Conservation (phyloP, 179 eudicot genomes). For the Sideroxylon spinosum region DNA sequence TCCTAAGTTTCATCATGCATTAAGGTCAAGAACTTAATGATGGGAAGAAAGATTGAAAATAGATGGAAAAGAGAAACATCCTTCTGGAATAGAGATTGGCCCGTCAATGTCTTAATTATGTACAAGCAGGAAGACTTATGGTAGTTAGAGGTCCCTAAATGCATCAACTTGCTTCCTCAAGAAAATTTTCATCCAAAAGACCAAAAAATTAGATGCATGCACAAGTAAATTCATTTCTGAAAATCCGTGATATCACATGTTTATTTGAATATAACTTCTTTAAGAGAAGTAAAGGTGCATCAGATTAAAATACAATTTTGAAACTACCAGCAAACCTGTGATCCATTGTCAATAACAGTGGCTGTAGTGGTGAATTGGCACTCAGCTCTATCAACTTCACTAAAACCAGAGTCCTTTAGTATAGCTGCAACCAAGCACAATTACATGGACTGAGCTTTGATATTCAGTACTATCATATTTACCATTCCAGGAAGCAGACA, state of each 20-base stretch:
- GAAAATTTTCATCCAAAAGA: neutral
- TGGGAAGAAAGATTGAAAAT: too few relatives aligned
- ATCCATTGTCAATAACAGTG: conserved; percentile 78
- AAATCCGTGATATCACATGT: neutral
- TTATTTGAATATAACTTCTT: neutral
- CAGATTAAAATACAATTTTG: neutral
- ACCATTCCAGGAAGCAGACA: neutral
- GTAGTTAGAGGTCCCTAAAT: neutral
- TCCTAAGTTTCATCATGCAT: too few relatives aligned
- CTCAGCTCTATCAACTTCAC: conserved; percentile 90
- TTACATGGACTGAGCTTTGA: neutral
- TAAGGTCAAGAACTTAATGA: too few relatives aligned
- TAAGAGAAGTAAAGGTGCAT: neutral
- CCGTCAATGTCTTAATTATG: too few relatives aligned
- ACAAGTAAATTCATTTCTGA: neutral
- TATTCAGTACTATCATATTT: neutral
- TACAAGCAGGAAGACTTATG: too few relatives aligned
- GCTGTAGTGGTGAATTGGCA: conserved; percentile 94
- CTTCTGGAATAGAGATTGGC: too few relatives aligned
- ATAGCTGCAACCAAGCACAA: conserved; percentile 58
- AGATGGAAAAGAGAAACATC: too few relatives aligned
- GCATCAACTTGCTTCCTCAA: neutral
- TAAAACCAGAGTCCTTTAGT: conserved; percentile 76
- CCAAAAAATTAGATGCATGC: neutral
- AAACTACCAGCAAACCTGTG: conserved; percentile 52